Percentiles rank a stretch among this genome's conserved stretches.
These are phyloP conservation scores for Aquilaria yunnanensis DNA, from an alignment of 345 rosid species.

Conservation along the genomic window DNA sequence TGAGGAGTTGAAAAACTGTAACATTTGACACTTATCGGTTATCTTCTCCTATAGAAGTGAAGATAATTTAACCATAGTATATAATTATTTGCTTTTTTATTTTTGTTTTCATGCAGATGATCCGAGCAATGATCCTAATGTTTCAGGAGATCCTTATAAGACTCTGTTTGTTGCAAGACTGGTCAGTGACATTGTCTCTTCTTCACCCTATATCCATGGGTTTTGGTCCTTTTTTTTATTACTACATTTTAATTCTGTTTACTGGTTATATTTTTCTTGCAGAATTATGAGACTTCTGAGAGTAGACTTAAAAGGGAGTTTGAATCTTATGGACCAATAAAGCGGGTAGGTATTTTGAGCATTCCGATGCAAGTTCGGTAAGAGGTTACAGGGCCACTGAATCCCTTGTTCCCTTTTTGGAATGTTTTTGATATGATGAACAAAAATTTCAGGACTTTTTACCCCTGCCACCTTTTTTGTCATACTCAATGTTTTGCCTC, in stretches of 20 bases:
- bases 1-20: constrained; percentile 76
- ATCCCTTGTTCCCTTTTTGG: constrained; percentile 16
- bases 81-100: not conserved
- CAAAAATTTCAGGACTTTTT: not conserved
- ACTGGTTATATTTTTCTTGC: constrained; percentile 26
- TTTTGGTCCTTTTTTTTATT: constrained; percentile 9
- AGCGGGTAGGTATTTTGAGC: constrained; percentile 90
- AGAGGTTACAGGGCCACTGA: constrained; percentile 42
- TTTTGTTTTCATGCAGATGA: constrained; percentile 54
- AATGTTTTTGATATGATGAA: constrained; percentile 9
- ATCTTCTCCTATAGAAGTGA: too few species aligned
- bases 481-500: too few species aligned
- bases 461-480: too few species aligned
- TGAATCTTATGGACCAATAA: constrained; percentile 98
- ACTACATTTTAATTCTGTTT: not conserved
- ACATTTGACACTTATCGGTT: not conserved
- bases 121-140: constrained; percentile 65
- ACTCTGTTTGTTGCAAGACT: constrained; percentile 93
- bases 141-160: constrained; percentile 98
- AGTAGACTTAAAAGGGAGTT: constrained; percentile 99
- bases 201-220: constrained; percentile 7
- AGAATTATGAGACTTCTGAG: constrained; percentile 96
- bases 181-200: constrained; percentile 35
- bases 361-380: constrained; percentile 69
- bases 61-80: too few species aligned